phyloP scores from a whole-genome alignment of 2,329 filamentous ascomycete genomes.

The Scedosporium dehoogii region DNA sequence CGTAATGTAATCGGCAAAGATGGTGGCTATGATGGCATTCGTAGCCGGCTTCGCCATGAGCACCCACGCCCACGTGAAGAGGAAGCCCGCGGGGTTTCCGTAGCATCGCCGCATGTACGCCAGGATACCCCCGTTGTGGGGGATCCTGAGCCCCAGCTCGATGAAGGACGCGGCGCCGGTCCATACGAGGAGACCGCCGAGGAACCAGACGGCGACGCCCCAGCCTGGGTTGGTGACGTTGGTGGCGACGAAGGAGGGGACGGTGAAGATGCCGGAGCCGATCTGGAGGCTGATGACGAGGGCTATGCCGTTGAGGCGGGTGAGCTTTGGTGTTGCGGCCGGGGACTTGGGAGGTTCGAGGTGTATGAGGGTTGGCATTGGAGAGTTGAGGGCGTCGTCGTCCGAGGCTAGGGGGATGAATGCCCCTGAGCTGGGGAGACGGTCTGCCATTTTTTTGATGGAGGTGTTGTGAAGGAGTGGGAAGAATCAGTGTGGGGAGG shows the following conservation, averaged over 20 bases:
- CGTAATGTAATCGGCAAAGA: constrained; percentile 96
- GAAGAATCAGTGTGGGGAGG: not conserved
- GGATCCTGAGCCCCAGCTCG: constrained; percentile 90
- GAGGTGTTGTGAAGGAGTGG: not conserved
- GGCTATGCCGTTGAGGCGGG: constrained; percentile 85
- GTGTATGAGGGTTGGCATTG: not conserved
- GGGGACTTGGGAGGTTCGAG: not conserved
- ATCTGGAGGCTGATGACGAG: constrained; percentile 90
- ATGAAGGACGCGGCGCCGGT: constrained; percentile 92
- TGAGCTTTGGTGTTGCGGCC: constrained; percentile 37
- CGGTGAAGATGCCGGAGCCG: constrained; percentile 92
- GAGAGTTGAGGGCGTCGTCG: not conserved
- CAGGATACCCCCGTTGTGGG: constrained; percentile 87
- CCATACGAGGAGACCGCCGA: constrained; percentile 93
- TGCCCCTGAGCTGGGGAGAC: not conserved
- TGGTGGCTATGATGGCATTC: constrained; percentile 90
- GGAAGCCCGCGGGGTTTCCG: constrained; percentile 81
- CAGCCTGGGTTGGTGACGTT: constrained; percentile 88
- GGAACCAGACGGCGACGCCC: constrained; percentile 78
- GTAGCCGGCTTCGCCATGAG: constrained; percentile 89
- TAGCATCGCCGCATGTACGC: constrained; percentile 95
- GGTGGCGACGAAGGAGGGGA: constrained; percentile 80
- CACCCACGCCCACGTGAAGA: constrained; percentile 95
- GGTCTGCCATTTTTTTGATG: not conserved
- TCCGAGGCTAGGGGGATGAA: not conserved